Evolutionary conservation across 306 rosid genomes (phyloP).

Genomic region (Lathyrus aphaca): DNA sequence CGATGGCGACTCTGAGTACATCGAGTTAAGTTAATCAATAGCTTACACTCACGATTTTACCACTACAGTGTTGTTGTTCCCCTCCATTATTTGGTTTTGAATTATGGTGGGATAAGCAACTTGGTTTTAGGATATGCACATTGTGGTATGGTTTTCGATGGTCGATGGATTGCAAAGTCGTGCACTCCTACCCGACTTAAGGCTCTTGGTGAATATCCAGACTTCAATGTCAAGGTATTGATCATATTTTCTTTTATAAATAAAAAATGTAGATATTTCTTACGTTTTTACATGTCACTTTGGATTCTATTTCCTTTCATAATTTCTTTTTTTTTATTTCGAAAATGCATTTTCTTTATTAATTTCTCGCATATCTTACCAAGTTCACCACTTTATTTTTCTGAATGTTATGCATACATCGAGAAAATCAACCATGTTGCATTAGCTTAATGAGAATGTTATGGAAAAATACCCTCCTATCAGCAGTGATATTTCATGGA

Average conservation of each 20-base stretch:
- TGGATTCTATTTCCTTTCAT: slow-evolving; percentile 10
- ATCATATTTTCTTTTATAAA: no score
- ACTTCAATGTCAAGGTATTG: slow-evolving; percentile 74
- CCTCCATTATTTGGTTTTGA: slow-evolving; percentile 86
- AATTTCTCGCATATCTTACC: no score
- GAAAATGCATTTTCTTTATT: slow-evolving; percentile 1
- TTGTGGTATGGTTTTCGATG: slow-evolving; percentile 99
- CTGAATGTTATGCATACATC: no score
- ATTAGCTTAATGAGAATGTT: no score
- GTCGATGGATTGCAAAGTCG: slow-evolving; percentile 96
- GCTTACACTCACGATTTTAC: no score
- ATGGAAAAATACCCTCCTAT: no score
- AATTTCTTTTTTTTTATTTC: slow-evolving; percentile 2
- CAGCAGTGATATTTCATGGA: no score
- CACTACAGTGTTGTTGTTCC: slow-evolving; percentile 95
- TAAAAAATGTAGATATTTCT: not conserved
- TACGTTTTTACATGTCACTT: slow-evolving; percentile 4
- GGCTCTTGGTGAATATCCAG: slow-evolving; percentile 81
- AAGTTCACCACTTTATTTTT: slow-evolving; percentile 72
- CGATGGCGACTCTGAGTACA: no score
- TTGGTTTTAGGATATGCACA: slow-evolving; percentile 95
- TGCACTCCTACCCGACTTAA: slow-evolving; percentile 76
- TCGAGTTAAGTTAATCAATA: no score
- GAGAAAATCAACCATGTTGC: no score
- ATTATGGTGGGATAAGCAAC: slow-evolving; percentile 95